Evolutionary conservation across 2,329 filamentous ascomycete genomes (phyloP).

Genomic region (Didymella segeticola): DNA sequence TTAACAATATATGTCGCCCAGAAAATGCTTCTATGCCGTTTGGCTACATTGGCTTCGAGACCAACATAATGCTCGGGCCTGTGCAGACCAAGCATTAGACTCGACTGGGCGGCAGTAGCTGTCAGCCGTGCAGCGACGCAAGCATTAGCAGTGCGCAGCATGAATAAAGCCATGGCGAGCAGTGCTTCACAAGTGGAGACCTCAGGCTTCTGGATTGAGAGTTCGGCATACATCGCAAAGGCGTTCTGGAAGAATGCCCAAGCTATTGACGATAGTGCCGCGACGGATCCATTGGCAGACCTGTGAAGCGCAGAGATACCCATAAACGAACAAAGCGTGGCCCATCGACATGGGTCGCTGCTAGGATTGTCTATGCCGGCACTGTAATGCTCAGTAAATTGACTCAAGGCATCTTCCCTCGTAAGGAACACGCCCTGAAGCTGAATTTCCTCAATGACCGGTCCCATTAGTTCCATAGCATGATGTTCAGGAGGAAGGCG

Average conservation of each 20-base stretch:
- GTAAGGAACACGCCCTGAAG: constrained; percentile 3
- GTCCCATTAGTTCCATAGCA: not conserved
- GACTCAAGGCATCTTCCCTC: not conserved
- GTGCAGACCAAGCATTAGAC: not conserved
- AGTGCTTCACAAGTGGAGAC: constrained; percentile 5
- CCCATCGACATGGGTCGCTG: constrained; percentile 1
- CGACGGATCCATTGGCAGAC: not conserved
- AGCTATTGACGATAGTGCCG: not conserved
- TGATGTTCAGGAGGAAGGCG: not conserved
- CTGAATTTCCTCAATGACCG: constrained; percentile 1
- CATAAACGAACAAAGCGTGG: not conserved
- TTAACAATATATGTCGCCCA: constrained; percentile 7
- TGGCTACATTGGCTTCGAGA: not conserved
- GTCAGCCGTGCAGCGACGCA: constrained; percentile 1
- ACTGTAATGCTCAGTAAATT: not conserved
- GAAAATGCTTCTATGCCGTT: not conserved
- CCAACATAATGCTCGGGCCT: not conserved
- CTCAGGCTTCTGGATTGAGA: not conserved
- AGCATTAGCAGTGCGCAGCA: constrained; percentile 2
- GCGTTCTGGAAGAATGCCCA: constrained; percentile 11
- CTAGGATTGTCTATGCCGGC: not conserved
- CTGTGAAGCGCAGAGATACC: not conserved
- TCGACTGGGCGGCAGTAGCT: not conserved
- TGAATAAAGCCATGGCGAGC: constrained; percentile 4
- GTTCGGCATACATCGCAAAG: constrained; percentile 4